A percentile compares a stretch with the other conserved stretches of the same genome.
phyloP scores from a whole-genome alignment of 2,329 filamentous ascomycete species.

The Trichophyton mentagrophytes region DNA sequence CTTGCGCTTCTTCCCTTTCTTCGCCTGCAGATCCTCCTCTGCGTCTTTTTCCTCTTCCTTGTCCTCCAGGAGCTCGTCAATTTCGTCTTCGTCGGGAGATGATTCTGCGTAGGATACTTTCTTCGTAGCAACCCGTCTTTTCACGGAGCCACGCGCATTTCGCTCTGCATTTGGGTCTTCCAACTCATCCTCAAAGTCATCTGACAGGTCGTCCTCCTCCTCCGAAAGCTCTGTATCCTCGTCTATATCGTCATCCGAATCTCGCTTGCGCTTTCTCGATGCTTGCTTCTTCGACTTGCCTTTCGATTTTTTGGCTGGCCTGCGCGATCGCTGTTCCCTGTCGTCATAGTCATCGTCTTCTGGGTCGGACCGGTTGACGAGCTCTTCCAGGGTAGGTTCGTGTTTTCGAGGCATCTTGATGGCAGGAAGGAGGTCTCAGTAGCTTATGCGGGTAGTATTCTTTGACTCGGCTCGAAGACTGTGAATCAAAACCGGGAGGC shows the following conservation, averaged over 20 bases:
- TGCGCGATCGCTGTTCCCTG: constrained; percentile 19
- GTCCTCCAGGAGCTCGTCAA: constrained; percentile 17
- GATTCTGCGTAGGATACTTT: constrained; percentile 45
- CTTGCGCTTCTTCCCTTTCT: background rate
- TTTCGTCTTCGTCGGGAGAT: constrained; percentile 24
- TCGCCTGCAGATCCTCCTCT: constrained; percentile 13
- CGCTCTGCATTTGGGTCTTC: constrained; percentile 31
- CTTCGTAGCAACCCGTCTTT: constrained; percentile 44
- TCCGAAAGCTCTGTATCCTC: constrained; percentile 25
- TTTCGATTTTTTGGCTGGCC: constrained; percentile 19
- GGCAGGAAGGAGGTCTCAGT: background rate
- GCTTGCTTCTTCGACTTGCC: constrained; percentile 21
- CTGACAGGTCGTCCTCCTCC: constrained; percentile 13
- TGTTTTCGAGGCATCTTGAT: background rate
- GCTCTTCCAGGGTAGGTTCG: background rate
- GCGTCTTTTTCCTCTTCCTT: constrained; percentile 17
- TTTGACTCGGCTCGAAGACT: background rate
- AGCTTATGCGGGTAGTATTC: background rate
- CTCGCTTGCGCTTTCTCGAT: constrained; percentile 27
- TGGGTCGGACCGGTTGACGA: background rate
- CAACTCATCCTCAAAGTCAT: constrained; percentile 32
- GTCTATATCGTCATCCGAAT: constrained; percentile 30
- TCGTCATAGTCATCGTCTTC: constrained; percentile 36
- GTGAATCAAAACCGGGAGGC: background rate
- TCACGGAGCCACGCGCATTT: constrained; percentile 45